Percentiles rank a stretch among this genome's conserved stretches.
Evolutionary conservation across 441 rosid genomes (phyloP).

Genomic region (Capsella rubella): DNA sequence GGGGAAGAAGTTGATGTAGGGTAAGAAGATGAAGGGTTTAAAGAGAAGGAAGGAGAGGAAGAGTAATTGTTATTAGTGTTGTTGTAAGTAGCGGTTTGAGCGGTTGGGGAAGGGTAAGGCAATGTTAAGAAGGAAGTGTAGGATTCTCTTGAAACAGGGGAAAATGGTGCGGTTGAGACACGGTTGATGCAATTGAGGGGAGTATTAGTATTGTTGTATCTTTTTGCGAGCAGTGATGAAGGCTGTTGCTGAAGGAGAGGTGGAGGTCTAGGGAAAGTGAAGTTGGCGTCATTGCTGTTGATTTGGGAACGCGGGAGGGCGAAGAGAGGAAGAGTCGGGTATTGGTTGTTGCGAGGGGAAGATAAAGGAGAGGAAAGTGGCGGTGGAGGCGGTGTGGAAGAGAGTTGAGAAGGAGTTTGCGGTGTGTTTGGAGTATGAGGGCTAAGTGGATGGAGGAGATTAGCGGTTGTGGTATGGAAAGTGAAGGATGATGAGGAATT

Average conservation of each 20-base stretch:
- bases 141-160: conserved; percentile 46
- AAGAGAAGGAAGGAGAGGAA: conserved; percentile 36
- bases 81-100: conserved; percentile 37
- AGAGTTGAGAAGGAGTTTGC: conserved; percentile 31
- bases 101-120: conserved; percentile 40
- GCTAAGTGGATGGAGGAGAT: conserved; percentile 42
- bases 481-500: conserved; percentile 57
- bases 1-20: conserved; percentile 40
- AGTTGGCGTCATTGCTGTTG: conserved; percentile 10
- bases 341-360: conserved; percentile 47
- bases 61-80: conserved; percentile 36
- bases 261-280: conserved; percentile 56
- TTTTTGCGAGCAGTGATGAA: conserved; percentile 51
- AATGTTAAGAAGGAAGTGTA: conserved; percentile 38
- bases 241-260: conserved; percentile 62
- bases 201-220: conserved; percentile 43
- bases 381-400: conserved; percentile 52
- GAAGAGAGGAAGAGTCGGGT: conserved; percentile 59
- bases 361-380: conserved; percentile 51
- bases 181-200: conserved; percentile 21
- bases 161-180: conserved; percentile 50
- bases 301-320: conserved; percentile 36
- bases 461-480: conserved; percentile 49
- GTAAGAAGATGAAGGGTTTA: conserved; percentile 47
- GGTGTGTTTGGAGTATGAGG: conserved; percentile 44